These are phyloP conservation scores for Planoprotostelium fungivorum DNA, from an alignment of 78 protist genomes.

Conservation along the genomic window DNA sequence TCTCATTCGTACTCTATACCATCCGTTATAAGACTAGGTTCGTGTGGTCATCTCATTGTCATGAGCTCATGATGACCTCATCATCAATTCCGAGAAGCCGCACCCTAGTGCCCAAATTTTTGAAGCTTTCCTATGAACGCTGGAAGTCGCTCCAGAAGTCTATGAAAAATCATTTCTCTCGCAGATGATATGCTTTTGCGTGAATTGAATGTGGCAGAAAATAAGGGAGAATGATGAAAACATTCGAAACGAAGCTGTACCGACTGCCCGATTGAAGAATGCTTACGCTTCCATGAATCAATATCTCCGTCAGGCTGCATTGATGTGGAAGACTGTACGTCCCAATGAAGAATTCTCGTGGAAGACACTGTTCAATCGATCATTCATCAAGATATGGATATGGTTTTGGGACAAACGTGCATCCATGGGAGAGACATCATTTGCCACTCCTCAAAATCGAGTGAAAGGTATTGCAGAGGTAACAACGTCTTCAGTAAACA, in stretches of 20 bases:
- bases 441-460: not conserved
- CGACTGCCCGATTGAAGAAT: not conserved
- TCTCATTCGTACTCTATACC: too few relatives aligned
- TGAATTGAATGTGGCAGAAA: too few relatives aligned
- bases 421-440: not conserved
- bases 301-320: not conserved
- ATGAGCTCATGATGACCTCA: too few relatives aligned
- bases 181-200: too few relatives aligned
- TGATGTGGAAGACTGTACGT: not conserved
- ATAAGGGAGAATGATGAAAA: not conserved
- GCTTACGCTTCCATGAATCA: not conserved
- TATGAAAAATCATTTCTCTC: too few relatives aligned
- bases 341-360: not conserved
- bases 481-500: not conserved
- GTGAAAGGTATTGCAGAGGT: not conserved
- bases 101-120: too few relatives aligned
- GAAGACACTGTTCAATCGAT: not conserved
- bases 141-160: too few relatives aligned
- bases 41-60: too few relatives aligned
- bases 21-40: too few relatives aligned
- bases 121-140: too few relatives aligned
- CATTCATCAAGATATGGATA: not conserved
- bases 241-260: not conserved
- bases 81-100: too few relatives aligned
- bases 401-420: not conserved